Evolutionary conservation across 805 yeast species (phyloP).

Genomic region (Metschnikowia matae): DNA sequence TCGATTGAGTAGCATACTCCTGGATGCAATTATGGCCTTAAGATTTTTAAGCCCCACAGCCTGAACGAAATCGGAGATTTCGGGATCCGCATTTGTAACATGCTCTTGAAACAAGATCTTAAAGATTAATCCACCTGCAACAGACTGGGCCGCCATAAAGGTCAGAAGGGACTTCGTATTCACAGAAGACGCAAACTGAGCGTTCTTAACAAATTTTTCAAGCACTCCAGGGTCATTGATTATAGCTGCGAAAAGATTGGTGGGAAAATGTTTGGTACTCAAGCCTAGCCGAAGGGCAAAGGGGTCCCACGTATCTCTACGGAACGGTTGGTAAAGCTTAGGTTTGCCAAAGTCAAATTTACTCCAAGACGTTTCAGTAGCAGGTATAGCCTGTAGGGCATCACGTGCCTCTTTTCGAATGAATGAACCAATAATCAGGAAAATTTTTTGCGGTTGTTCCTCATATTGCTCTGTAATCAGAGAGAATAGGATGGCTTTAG

Average conservation of each 20-base stretch:
- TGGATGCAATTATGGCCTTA: conserved; percentile 14
- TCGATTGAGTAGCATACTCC: conserved; percentile 11
- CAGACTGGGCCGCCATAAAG: conserved; percentile 9
- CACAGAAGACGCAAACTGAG: not conserved
- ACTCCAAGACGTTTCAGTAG: not conserved
- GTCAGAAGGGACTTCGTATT: conserved; percentile 5
- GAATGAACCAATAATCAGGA: not conserved
- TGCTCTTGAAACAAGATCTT: conserved; percentile 6
- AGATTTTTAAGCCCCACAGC: conserved; percentile 4
- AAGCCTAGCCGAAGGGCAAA: conserved; percentile 11
- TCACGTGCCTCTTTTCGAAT: conserved; percentile 1
- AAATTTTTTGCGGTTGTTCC: not conserved
- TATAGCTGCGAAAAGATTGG: conserved; percentile 7
- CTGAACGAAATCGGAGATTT: not conserved
- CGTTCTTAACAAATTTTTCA: conserved; percentile 2
- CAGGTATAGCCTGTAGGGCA: not conserved
- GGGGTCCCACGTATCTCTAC: conserved; percentile 10
- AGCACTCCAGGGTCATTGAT: conserved; percentile 9
- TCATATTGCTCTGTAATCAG: not conserved
- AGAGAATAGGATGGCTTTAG: not conserved
- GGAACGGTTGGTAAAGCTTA: conserved; percentile 11
- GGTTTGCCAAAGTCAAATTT: conserved; percentile 5
- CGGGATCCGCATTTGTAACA: not conserved
- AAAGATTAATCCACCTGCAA: conserved; percentile 10
- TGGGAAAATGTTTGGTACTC: conserved; percentile 9